Evolutionary conservation across 768 basidiomycete species (phyloP).

Genomic region (Suillus variegatus): DNA sequence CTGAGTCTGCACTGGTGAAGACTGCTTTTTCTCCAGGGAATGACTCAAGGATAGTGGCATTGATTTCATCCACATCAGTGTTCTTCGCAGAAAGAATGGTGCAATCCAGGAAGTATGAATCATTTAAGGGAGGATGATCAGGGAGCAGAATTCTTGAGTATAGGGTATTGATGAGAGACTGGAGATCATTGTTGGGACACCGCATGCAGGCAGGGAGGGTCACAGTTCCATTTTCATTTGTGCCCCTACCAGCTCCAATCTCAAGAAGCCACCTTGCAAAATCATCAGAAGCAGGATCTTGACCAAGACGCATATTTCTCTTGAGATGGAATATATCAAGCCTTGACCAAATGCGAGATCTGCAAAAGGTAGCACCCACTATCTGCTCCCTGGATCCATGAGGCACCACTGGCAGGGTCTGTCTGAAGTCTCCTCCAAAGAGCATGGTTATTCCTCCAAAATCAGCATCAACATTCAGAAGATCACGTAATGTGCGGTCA

Average conservation of each 20-base stretch:
- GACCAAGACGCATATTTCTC: constrained; percentile 44
- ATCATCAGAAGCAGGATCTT: constrained; percentile 21
- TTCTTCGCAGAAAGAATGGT: constrained; percentile 34
- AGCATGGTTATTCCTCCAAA: constrained; percentile 44
- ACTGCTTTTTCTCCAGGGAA: constrained; percentile 24
- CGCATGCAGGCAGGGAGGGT: constrained; percentile 30
- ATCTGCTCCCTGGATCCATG: constrained; percentile 40
- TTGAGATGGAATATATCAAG: constrained; percentile 35
- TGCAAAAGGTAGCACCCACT: constrained; percentile 35
- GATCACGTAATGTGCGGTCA: constrained; percentile 37
- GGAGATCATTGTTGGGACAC: constrained; percentile 5
- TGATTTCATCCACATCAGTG: constrained; percentile 35
- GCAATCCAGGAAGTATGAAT: constrained; percentile 29
- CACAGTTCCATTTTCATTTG: constrained; percentile 23
- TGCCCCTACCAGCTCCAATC: constrained; percentile 34
- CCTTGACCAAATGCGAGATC: constrained; percentile 40
- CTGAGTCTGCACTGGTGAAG: constrained; percentile 31
- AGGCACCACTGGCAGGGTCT: constrained; percentile 45
- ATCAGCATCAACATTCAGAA: constrained; percentile 24
- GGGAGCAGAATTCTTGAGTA: constrained; percentile 25
- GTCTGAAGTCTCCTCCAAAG: constrained; percentile 52
- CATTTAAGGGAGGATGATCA: constrained; percentile 15
- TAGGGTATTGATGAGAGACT: constrained; percentile 11
- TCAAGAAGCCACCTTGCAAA: constrained; percentile 41
- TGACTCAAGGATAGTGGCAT: constrained; percentile 24